A percentile compares a stretch with the other conserved stretches of the same genome.
Conservation (phyloP, 192 early-diverging fungal genomes). For the Backusella westeae region DNA sequence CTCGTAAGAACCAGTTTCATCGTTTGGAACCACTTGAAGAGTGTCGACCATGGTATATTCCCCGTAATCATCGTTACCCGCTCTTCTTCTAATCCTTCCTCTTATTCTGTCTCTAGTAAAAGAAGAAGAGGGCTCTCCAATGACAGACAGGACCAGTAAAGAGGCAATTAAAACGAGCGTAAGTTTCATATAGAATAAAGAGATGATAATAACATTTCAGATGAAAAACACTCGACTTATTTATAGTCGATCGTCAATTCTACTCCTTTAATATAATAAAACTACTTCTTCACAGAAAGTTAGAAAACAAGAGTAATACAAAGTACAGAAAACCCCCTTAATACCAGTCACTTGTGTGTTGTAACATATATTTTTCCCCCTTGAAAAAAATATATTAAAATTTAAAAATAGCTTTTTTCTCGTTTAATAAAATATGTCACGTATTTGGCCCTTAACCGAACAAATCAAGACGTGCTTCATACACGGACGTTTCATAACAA, state of each 20-base stretch:
- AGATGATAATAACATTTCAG: not conserved
- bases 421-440: not conserved
- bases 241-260: not conserved
- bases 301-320: not conserved
- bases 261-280: not conserved
- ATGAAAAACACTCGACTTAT: not conserved
- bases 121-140: not conserved
- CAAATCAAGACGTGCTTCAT: slow-evolving; percentile 6
- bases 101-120: not conserved
- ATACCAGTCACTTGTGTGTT: not conserved
- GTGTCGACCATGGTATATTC: not conserved
- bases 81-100: not conserved
- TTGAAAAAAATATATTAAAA: not conserved
- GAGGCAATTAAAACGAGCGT: not conserved
- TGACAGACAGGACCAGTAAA: not conserved
- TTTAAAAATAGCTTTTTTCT: not conserved
- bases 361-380: not conserved
- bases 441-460: slow-evolving; percentile 3
- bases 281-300: not conserved
- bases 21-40: not conserved
- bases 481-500: slow-evolving; percentile 2
- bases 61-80: not conserved
- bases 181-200: not conserved
- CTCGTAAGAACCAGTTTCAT: not conserved
- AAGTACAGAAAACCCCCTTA: not conserved